A percentile compares a stretch with the other conserved stretches of the same genome.
phyloP scores from a whole-genome alignment of 1,284 basidiomycete genomes.

The Coriolopsis trogii region DNA sequence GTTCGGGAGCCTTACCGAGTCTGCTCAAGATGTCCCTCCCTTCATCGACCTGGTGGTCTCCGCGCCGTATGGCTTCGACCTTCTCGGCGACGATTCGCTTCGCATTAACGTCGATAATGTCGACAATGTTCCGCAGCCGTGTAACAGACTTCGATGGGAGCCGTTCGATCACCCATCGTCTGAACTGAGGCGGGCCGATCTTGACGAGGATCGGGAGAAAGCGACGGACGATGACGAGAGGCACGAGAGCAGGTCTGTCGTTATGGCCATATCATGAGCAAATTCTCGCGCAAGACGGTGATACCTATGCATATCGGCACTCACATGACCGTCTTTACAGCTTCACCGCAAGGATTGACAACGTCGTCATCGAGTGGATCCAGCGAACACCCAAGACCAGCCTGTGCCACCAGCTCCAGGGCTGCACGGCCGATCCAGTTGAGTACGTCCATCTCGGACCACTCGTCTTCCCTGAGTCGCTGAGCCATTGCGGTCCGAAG shows the following conservation, averaged over 20 bases:
- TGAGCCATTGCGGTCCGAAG: constrained; percentile 2
- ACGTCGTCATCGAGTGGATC: constrained; percentile 6
- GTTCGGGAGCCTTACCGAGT: constrained; percentile 24
- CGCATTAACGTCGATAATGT: constrained; percentile 8
- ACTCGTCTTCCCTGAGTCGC: background rate
- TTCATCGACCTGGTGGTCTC: constrained; percentile 23
- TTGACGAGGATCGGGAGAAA: background rate
- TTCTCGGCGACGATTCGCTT: constrained; percentile 13
- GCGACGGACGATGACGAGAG: background rate
- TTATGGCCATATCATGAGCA: background rate
- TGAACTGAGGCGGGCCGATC: constrained; percentile 1
- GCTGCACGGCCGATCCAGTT: constrained; percentile 12
- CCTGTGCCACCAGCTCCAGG: constrained; percentile 17
- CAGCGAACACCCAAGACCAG: constrained; percentile 12
- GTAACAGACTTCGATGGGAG: constrained; percentile 1
- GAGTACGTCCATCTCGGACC: constrained; percentile 10
- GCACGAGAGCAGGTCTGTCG: background rate
- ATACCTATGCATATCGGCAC: background rate
- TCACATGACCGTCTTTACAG: constrained; percentile 28
- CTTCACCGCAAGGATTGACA: constrained; percentile 19
- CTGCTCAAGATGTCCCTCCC: constrained; percentile 35
- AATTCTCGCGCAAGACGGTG: background rate
- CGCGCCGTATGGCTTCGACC: constrained; percentile 16
- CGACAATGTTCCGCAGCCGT: constrained; percentile 7
- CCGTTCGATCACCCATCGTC: background rate